phyloP scores from a whole-genome alignment of 2,329 filamentous ascomycete species.

The Setomelanomma holmii region DNA sequence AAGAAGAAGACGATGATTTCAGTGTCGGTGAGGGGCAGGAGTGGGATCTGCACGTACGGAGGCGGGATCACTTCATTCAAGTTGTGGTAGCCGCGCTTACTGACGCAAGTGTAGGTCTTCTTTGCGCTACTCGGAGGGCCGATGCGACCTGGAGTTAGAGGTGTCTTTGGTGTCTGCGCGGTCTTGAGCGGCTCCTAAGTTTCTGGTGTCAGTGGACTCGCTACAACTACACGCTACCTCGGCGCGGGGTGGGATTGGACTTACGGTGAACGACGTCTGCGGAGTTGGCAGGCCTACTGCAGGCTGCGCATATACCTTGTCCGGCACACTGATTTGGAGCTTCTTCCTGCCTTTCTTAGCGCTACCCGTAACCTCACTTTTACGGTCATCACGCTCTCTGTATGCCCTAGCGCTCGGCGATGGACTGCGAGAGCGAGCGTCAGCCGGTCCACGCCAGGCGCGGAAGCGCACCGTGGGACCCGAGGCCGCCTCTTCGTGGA shows the following conservation, averaged over 20 bases:
- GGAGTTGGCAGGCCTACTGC: constrained; percentile 15
- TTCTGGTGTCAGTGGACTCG: no score
- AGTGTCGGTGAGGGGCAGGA: constrained; percentile 34
- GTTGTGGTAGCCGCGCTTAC: constrained; percentile 30
- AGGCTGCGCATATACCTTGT: not conserved
- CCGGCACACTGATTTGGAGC: constrained; percentile 17
- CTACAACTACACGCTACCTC: no score
- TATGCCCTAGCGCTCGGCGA: constrained; percentile 1
- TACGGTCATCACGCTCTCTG: not conserved
- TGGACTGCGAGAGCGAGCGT: constrained; percentile 1
- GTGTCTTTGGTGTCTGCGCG: constrained; percentile 2
- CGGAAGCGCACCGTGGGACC: not conserved
- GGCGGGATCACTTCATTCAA: constrained; percentile 24
- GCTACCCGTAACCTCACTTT: not conserved
- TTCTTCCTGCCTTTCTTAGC: constrained; percentile 14
- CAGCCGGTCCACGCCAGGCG: not conserved
- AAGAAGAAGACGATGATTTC: constrained; percentile 45
- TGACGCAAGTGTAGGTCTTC: constrained; percentile 10
- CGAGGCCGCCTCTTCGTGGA: no score
- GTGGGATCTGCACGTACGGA: constrained; percentile 18
- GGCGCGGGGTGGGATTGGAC: not conserved
- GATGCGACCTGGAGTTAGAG: constrained; percentile 17
- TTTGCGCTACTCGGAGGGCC: constrained; percentile 13
- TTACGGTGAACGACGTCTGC: constrained; percentile 9
- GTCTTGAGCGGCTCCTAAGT: not conserved